A percentile compares a stretch with the other conserved stretches of the same genome.
These are phyloP conservation scores for Hypoxylon sp. DNA, from an alignment of 2,329 filamentous ascomycete species.

Conservation along the genomic window DNA sequence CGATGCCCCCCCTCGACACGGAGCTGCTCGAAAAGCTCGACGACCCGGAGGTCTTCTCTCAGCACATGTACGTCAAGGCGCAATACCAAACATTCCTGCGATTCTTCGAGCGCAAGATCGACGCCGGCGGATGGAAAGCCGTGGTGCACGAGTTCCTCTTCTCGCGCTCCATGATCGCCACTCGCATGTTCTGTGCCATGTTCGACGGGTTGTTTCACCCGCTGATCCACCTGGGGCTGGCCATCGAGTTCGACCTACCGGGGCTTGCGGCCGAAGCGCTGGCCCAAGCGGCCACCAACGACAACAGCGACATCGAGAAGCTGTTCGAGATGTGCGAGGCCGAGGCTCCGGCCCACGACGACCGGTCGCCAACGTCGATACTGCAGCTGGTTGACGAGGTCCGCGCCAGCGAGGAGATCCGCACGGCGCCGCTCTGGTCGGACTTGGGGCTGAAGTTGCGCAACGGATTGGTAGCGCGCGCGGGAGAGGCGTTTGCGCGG, in stretches of 20 bases:
- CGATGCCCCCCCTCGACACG: constrained; percentile 42
- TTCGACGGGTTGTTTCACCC: constrained; percentile 70
- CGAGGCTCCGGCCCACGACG: constrained; percentile 4
- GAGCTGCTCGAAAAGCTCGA: constrained; percentile 34
- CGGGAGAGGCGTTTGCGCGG: too few species aligned
- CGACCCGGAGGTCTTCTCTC: constrained; percentile 43
- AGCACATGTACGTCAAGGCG: constrained; percentile 23
- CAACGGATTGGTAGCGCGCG: constrained; percentile 70
- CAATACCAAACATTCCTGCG: constrained; percentile 70
- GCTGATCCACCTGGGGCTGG: constrained; percentile 76
- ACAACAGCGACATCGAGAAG: constrained; percentile 58
- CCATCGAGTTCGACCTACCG: constrained; percentile 74
- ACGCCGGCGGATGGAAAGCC: constrained; percentile 63
- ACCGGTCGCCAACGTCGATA: constrained; percentile 23
- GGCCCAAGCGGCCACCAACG: constrained; percentile 71
- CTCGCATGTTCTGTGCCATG: constrained; percentile 66
- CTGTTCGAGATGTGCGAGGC: constrained; percentile 55
- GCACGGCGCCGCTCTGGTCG: constrained; percentile 56
- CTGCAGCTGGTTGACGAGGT: constrained; percentile 40
- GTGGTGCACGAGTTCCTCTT: constrained; percentile 73
- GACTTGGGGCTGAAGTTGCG: constrained; percentile 60
- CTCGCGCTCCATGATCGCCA: constrained; percentile 63
- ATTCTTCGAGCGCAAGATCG: constrained; percentile 73
- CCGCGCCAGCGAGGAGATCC: constrained; percentile 62
- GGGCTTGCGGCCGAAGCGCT: constrained; percentile 74